Base-by-base conservation (phyloP, 2,329 filamentous ascomycete species). In the Alternaria consortialis region DNA sequence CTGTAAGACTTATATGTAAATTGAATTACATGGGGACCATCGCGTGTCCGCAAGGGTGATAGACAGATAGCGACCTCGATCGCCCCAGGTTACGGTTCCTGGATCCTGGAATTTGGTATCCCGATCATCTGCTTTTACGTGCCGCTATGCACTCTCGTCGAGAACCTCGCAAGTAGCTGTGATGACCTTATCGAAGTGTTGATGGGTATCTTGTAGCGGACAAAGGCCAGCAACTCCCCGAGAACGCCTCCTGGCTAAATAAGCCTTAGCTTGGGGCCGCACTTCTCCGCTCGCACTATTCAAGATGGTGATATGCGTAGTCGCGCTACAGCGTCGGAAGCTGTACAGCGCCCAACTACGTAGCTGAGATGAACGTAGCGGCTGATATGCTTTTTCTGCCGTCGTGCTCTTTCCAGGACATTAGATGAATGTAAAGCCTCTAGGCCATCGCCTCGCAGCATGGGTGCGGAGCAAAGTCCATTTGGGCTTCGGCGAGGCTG, bases 1-100 rank as follows among this genome's bases (percentile, higher is more conserved):
- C 51, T 48, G 43, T 50, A 23, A 44, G 44, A 31, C n/a, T 31
- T 44, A 32, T 36, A 36, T 23, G 46, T 29, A 50, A 29, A 27
- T 43, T 44, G 32, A 15, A n/a, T 23, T 51, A 36, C 44, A 56
- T 56, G 53, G 57, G 51, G 39, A 32, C 53, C 37, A 51, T 36
- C 39, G 27, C 37, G 44, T 46, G 44, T 60, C 44, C 27, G 20
- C 27, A 17, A 31, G 27, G 27, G 39, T 37, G 11, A 25, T 23
- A 31, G 23, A 36, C 31, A 47, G 39, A 39, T 17, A 25, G 36
- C 37, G 42, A 50, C 12, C 15, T 39, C 29, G 36, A 31, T 31
- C 12, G 37, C 8, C 31, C 44, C 39, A 52, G 43, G 43, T 31
- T 37, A 31, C 31, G 31, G 44, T 20, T 40, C 44, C 31, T n/a